Conservation (phyloP, 2,329 filamentous ascomycete species). For the Canariomyces notabilis region DNA sequence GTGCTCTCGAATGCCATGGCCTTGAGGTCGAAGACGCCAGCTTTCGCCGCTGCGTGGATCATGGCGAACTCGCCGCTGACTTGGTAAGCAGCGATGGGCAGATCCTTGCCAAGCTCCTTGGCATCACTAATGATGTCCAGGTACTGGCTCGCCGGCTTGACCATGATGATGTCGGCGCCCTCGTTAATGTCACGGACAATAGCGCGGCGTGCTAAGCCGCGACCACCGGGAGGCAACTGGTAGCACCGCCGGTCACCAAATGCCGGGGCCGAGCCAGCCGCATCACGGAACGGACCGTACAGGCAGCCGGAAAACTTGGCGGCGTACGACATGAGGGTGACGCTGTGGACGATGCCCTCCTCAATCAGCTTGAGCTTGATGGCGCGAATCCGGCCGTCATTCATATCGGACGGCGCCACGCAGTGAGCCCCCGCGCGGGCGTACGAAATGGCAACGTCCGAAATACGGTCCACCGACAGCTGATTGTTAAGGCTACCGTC, state of each 20-base stretch:
- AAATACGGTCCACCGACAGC: constrained; percentile 88
- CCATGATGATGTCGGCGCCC: constrained; percentile 98
- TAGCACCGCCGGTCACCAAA: constrained; percentile 97
- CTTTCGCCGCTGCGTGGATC: constrained; percentile 93
- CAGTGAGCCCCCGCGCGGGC: constrained; percentile 94
- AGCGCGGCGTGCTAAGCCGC: constrained; percentile 84
- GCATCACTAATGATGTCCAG: constrained; percentile 97
- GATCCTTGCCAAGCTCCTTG: constrained; percentile 85
- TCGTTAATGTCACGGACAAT: constrained; percentile 87
- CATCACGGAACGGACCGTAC: constrained; percentile 96
- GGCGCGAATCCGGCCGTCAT: constrained; percentile 91
- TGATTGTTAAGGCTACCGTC: constrained; percentile 91
- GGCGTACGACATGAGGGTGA: constrained; percentile 94
- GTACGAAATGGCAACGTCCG: constrained; percentile 95
- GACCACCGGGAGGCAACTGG: constrained; percentile 87
- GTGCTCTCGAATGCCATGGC: constrained; percentile 92
- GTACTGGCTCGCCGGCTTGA: constrained; percentile 94
- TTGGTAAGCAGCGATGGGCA: constrained; percentile 93
- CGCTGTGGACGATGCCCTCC: constrained; percentile 83
- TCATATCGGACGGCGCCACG: constrained; percentile 97
- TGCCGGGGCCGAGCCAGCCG: constrained; percentile 81
- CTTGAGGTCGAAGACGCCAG: constrained; percentile 92
- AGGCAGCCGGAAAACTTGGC: constrained; percentile 96
- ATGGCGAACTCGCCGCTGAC: constrained; percentile 96
- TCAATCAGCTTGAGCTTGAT: constrained; percentile 98